These are phyloP conservation scores for Penicillium roqueforti DNA, from an alignment of 495 filamentous ascomycete species.

Conservation along the genomic window DNA sequence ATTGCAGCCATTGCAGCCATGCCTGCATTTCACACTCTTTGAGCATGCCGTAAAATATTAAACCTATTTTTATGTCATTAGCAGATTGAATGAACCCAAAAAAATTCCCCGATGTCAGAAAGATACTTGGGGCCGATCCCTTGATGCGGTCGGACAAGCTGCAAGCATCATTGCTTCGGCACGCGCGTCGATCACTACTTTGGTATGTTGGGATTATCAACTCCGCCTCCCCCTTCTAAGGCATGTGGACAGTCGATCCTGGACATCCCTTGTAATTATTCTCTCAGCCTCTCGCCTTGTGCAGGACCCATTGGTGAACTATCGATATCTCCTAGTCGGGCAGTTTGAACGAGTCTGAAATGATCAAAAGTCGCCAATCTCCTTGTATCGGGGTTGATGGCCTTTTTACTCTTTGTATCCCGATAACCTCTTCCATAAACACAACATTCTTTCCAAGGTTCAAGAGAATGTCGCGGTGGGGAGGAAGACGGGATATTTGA, in stretches of 20 bases:
- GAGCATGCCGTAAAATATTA: neutral
- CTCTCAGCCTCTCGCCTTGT: neutral
- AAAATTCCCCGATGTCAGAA: slow-evolving; percentile 8
- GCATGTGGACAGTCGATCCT: slow-evolving; percentile 10
- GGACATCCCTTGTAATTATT: slow-evolving; percentile 11
- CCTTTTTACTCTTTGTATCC: neutral
- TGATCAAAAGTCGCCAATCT: neutral
- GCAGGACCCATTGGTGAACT: neutral
- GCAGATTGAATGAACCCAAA: slow-evolving; percentile 3
- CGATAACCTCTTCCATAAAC: neutral
- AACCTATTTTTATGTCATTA: neutral
- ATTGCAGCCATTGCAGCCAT: neutral
- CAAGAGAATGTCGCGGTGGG: slow-evolving; percentile 2
- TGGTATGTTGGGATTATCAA: slow-evolving; percentile 32
- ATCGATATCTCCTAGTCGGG: neutral
- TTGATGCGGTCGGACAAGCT: slow-evolving; percentile 10
- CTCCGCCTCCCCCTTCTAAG: slow-evolving; percentile 38
- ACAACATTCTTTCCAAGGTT: neutral
- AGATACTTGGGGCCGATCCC: slow-evolving; percentile 4
- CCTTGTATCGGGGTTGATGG: neutral
- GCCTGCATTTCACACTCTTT: neutral
- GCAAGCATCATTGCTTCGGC: slow-evolving; percentile 28
- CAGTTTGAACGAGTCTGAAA: neutral
- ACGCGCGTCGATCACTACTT: slow-evolving; percentile 25
- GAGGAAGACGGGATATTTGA: neutral